Evolutionary conservation across 2,329 filamentous ascomycete species (phyloP), one percentile per base, ranked within the genome.

Genomic region (Chaetomiaceae sp.): DNA sequence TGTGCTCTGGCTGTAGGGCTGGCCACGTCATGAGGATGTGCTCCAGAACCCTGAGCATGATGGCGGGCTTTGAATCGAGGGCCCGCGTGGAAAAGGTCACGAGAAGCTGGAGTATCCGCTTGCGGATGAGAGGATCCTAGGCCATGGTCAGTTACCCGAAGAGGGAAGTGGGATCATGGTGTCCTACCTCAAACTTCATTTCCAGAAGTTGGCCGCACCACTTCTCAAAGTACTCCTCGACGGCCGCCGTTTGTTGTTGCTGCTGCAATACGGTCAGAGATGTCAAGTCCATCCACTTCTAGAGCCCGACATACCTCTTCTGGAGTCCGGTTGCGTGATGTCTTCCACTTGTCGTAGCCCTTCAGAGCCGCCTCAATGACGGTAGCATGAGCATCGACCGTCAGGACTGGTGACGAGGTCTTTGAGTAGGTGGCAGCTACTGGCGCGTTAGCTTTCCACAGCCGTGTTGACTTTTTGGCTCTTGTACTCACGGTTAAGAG

Each of bases 11-110:
- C 51, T 88, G 81, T 39, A 89, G 82, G 3, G 81, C 76, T n/a
- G 89, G 83, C 71, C 87, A 87, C 31, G 89, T 91, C 65, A 92
- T 84, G 34, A 99, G 78, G 58, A 96, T 91, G 68, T 96, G 89
- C 66, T 96, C 90, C 3, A 97, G 79, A 20, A 96, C 89, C 66
- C 88, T 91, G 19, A 96, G 78, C 70, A 95, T 94, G 68, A 96
- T 92, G 33, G 78, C 79, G 6, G 87, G 81, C 51, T 89, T 88
- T 61, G 85, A 85, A 65, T 90, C 84, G 6, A 96, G 76, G 3
- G 88, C 88, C 27, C 84, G 87, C 0, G 88, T 91, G 0, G 90
- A 92, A 66, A 95, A 88, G 36, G 89, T 89, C 38, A 95, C 90
- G 42, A 90, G 83, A 23, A 95, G 77, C 64, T 92, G 89, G 20